These are phyloP conservation scores for Mortierella sp. DNA, from an alignment of 371 early-diverging fungal genomes.

Conservation along the genomic window DNA sequence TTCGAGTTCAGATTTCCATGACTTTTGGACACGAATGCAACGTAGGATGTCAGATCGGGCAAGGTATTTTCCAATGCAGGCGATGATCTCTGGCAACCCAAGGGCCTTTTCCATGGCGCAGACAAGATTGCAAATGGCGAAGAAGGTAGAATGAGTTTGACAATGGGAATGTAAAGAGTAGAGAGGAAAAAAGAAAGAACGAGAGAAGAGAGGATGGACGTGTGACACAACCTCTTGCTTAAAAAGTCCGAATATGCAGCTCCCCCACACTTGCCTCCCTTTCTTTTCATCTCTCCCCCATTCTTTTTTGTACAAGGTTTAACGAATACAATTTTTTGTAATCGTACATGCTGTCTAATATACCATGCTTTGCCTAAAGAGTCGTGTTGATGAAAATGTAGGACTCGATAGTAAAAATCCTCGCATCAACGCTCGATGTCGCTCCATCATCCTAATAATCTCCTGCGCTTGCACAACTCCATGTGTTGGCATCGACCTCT, in stretches of 20 bases:
- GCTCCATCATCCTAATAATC: slow-evolving; percentile 39
- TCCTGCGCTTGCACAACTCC: slow-evolving; percentile 42
- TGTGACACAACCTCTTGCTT: not conserved
- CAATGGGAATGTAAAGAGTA: not conserved
- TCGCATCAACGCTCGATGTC: slow-evolving; percentile 29
- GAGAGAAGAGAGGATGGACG: not conserved
- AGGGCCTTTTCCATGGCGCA: slow-evolving; percentile 21
- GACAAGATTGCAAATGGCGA: not conserved
- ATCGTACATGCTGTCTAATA: not conserved
- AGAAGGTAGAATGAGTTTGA: not conserved
- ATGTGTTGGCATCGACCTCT: slow-evolving; percentile 45
- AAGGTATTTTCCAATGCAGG: slow-evolving; percentile 14
- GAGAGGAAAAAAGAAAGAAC: not conserved
- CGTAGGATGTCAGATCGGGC: not conserved
- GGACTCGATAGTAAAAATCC: slow-evolving; percentile 15
- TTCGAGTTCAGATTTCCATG: slow-evolving; percentile 26
- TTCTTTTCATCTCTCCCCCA: not conserved
- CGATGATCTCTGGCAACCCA: slow-evolving; percentile 29
- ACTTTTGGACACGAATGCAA: slow-evolving; percentile 27
- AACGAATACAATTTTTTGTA: too few relatives aligned
- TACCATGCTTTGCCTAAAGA: not conserved
- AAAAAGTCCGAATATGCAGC: not conserved
- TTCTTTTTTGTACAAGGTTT: not conserved
- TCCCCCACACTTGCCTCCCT: slow-evolving; percentile 6
- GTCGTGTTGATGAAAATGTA: not conserved